phyloP scores from a whole-genome alignment of 176 grass and related monocot species.

The Oryza brachyantha region DNA sequence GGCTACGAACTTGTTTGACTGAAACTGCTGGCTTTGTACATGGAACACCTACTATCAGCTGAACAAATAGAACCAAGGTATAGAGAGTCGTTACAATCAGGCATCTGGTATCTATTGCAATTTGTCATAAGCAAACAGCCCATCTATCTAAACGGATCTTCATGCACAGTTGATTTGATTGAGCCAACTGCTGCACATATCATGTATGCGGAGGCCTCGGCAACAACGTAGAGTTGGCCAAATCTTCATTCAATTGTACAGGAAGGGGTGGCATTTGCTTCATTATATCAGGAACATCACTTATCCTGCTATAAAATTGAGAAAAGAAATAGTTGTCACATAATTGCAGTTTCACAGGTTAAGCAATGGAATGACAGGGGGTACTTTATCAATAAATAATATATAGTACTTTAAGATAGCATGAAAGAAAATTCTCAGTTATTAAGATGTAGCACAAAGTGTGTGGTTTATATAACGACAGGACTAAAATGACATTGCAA shows the following conservation, averaged over 20 bases:
- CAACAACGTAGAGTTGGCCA: slow-evolving; percentile 65
- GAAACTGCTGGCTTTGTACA: slow-evolving; percentile 29
- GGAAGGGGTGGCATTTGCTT: slow-evolving; percentile 90
- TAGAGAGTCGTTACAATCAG: not conserved
- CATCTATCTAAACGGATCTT: slow-evolving; percentile 24
- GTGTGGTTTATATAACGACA: not conserved
- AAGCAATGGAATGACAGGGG: not conserved
- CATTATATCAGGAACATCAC: slow-evolving; percentile 82
- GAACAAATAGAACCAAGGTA: slow-evolving; percentile 37
- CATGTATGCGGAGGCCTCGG: slow-evolving; percentile 37
- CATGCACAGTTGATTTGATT: not conserved
- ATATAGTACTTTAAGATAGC: not conserved
- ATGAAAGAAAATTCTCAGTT: not conserved
- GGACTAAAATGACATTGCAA: not conserved
- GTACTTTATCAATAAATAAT: slow-evolving; percentile 7
- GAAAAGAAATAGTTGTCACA: not conserved
- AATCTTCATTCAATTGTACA: slow-evolving; percentile 78
- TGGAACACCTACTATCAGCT: slow-evolving; percentile 24
- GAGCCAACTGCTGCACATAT: not conserved
- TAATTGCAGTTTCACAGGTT: not conserved
- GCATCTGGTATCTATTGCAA: slow-evolving; percentile 4
- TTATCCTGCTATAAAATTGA: slow-evolving; percentile 49
- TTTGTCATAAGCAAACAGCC: not conserved
- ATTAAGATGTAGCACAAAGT: not conserved
- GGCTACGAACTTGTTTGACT: slow-evolving; percentile 8